These are phyloP conservation scores for Diplosphaera chodatii DNA, from an alignment of 139 green algal genomes.

Conservation along the genomic window DNA sequence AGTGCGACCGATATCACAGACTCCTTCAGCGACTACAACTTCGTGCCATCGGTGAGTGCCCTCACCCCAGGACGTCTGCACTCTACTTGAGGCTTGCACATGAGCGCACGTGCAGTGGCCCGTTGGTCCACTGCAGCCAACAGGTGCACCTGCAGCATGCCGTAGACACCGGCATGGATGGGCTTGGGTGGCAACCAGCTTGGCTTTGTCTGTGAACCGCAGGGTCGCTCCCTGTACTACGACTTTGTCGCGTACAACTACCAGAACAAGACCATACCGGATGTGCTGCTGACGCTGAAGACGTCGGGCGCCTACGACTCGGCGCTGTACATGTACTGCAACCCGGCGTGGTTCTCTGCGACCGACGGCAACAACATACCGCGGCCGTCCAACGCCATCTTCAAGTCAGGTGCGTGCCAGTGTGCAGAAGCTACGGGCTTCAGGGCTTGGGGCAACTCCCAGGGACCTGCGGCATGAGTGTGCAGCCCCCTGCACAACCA, in stretches of 20 bases:
- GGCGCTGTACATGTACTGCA: background rate
- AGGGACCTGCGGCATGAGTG: no score
- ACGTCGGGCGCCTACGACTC: background rate
- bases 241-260: slow-evolving; percentile 1
- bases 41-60: background rate
- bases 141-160: no score
- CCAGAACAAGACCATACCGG: background rate
- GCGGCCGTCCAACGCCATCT: background rate
- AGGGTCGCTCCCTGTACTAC: background rate
- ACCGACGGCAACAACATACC: background rate
- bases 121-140: no score
- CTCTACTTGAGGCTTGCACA: no score
- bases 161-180: no score
- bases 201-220: no score
- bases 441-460: no score
- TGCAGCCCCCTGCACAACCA: no score
- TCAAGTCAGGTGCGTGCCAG: background rate
- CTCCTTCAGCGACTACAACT: background rate
- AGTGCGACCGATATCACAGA: background rate
- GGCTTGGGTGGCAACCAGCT: no score
- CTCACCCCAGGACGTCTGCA: no score
- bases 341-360: background rate
- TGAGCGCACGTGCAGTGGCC: no score
- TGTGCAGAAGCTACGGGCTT: no score
- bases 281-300: background rate